phyloP scores from a whole-genome alignment of 2,329 filamentous ascomycete species.

The Alternaria atra region DNA sequence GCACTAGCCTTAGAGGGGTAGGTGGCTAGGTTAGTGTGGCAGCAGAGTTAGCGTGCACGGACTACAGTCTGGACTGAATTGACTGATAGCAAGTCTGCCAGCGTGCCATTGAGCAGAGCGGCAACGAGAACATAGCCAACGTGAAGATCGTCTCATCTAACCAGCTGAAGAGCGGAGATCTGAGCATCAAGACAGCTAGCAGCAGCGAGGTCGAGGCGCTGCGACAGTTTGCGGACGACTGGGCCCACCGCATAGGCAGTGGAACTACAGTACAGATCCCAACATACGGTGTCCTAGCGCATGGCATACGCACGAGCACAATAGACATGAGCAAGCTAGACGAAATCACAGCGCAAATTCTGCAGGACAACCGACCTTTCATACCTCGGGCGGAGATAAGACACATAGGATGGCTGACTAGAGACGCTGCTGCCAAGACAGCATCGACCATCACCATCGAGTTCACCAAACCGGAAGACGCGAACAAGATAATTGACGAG shows the following conservation, averaged over 20 bases:
- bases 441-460: constrained; percentile 21
- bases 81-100: too few species aligned
- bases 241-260: constrained; percentile 20
- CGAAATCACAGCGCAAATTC: constrained; percentile 22
- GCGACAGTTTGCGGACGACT: not conserved
- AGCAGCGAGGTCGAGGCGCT: constrained; percentile 1
- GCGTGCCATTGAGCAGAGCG: constrained; percentile 23
- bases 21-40: too few species aligned
- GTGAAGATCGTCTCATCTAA: constrained; percentile 29
- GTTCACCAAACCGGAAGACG: constrained; percentile 26
- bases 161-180: constrained; percentile 30
- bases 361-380: constrained; percentile 18
- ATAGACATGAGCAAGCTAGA: constrained; percentile 25
- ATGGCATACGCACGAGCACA: constrained; percentile 24
- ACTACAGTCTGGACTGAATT: too few species aligned
- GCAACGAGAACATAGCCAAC: constrained; percentile 26
- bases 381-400: constrained; percentile 18
- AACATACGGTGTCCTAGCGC: constrained; percentile 9
- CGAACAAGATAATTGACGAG: constrained; percentile 31
- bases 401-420: constrained; percentile 24
- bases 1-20: too few species aligned
- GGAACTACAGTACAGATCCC: not conserved
- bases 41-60: too few species aligned
- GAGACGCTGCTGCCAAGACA: constrained; percentile 11
- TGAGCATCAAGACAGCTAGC: constrained; percentile 25